These are phyloP conservation scores for Yamadazyma taylorii DNA, from an alignment of 1,139 yeast species.

Conservation along the genomic window DNA sequence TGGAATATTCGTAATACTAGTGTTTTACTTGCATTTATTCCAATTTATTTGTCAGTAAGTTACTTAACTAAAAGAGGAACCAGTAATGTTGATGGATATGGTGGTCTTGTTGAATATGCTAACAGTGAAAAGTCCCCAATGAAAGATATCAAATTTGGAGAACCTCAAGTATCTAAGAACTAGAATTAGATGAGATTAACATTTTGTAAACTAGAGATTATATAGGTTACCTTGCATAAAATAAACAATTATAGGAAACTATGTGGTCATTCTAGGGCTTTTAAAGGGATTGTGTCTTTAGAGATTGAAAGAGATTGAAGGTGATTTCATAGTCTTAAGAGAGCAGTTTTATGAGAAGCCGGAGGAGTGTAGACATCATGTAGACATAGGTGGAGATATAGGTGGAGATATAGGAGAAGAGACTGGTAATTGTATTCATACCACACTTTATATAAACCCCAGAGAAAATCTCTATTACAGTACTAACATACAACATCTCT, in stretches of 20 bases:
- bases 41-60: conserved; percentile 36
- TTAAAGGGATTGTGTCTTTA: too few species aligned
- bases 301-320: too few species aligned
- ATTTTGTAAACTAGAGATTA: background rate
- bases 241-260: background rate
- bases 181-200: background rate
- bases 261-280: too few species aligned
- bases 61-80: conserved; percentile 37
- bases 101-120: conserved; percentile 36
- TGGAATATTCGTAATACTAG: conserved; percentile 44
- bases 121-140: conserved; percentile 40
- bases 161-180: conserved; percentile 29
- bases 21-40: conserved; percentile 40
- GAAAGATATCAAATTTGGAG: conserved; percentile 38
- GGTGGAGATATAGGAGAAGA: too few species aligned
- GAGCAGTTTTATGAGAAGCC: too few species aligned
- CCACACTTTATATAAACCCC: too few species aligned
- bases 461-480: too few species aligned
- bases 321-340: too few species aligned
- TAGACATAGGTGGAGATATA: too few species aligned
- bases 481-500: too few species aligned
- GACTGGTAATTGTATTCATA: too few species aligned
- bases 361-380: too few species aligned
- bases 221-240: conserved; percentile 1
- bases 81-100: conserved; percentile 29